Evolutionary conservation across 441 rosid genomes (phyloP).

Genomic region (Corymbia calophylla): DNA sequence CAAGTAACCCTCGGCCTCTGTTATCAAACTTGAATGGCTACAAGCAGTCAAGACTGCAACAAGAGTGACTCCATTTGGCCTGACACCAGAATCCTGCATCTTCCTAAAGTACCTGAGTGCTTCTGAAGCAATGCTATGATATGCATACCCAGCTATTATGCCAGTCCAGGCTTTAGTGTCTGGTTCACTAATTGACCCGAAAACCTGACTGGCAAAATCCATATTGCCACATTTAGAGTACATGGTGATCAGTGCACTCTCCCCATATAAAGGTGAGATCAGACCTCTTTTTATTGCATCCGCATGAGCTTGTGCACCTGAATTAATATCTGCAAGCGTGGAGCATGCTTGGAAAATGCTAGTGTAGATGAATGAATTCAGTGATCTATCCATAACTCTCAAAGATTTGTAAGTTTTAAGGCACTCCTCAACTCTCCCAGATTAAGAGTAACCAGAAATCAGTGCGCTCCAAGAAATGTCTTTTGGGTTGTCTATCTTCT

Average conservation of each 20-base stretch:
- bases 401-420: background rate
- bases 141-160: slow-evolving; percentile 44
- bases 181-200: slow-evolving; percentile 34
- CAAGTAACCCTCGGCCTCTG: slow-evolving; percentile 1
- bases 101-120: slow-evolving; percentile 39
- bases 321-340: background rate
- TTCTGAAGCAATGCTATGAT: slow-evolving; percentile 46
- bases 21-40: slow-evolving; percentile 3
- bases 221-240: slow-evolving; percentile 5
- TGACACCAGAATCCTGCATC: slow-evolving; percentile 33
- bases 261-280: slow-evolving; percentile 6
- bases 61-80: slow-evolving; percentile 6
- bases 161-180: slow-evolving; percentile 64
- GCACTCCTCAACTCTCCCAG: slow-evolving; percentile 33
- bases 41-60: slow-evolving; percentile 10
- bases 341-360: slow-evolving; percentile 8
- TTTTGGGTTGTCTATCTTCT: slow-evolving; percentile 38
- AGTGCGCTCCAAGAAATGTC: slow-evolving; percentile 57
- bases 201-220: slow-evolving; percentile 28
- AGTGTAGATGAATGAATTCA: slow-evolving; percentile 2
- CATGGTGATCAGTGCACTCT: slow-evolving; percentile 10
- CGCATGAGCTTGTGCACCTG: background rate
- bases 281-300: slow-evolving; percentile 8
- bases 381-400: background rate
- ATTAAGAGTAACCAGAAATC: slow-evolving; percentile 42